Base-by-base conservation (phyloP, 2,329 filamentous ascomycete species). In the Diplodia sapinea region DNA sequence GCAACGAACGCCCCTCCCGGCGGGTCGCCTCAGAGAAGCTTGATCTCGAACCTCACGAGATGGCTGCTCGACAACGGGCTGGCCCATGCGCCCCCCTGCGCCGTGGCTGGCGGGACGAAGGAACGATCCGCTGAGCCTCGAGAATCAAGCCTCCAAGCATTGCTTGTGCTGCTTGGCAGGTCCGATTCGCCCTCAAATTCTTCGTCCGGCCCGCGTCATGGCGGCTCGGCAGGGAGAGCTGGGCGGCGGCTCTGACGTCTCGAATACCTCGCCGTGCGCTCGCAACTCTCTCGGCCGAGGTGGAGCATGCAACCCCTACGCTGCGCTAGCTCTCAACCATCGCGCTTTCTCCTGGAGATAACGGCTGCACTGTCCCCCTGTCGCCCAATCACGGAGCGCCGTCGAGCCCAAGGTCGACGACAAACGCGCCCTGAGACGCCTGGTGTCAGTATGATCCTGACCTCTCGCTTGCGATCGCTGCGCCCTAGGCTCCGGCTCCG, bases 331-430 rank as follows among this genome's bases (percentile, higher is more conserved):
- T 20, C 17, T 23, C 31, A 43, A 43, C 23, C 26, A 31, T 7
- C 57, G n/a, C 57, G 29, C 11, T 15, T n/a, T 62, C 57, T 62
- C 57, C 40, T 62, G 40, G 40, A 62, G 57, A 62, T 49, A 62
- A 50, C 57, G 57, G 9, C n/a, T 43, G n/a, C 31, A 40, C 33
- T 47, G 36, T 29, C 33, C 33, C 11, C 2, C 40, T 17, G 26
- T 26, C 13, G 9, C 26, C 57, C 57, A 62, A 62, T 62, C 38
- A 62, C 40, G 9, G 23, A n/a, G 2, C 52, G 15, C 20, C 5
- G 23, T n/a, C 7, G 26, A 3, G 17, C 26, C 13, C 57, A 31
- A 50, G 13, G 40, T 33, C 15, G 17, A 15, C 17, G 26, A 29
- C 13, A 5, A 50, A 31, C 26, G 55, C 36, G 13, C 55, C 40